Evolutionary conservation across 2,329 filamentous ascomycete genomes (phyloP), one percentile per base, ranked within the genome.

Genomic region (Lasiodiplodia sp.): DNA sequence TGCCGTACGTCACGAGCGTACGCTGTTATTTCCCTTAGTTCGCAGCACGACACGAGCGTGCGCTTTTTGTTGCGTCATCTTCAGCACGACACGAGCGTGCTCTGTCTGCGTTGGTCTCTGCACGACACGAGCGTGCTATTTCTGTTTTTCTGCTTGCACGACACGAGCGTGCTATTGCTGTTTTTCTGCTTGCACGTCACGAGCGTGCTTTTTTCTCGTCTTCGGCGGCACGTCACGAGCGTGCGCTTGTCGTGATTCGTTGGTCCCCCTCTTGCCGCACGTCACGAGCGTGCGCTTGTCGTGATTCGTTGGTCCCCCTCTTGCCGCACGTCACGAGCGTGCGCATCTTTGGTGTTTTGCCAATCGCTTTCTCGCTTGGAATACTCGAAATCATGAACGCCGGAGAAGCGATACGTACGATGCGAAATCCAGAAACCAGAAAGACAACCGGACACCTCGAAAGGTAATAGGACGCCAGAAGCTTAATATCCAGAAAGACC

Each of bases 1-100:
- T 64, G 60, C 60, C 60, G 31, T 64, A 47, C 60, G 47, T 21
- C 25, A 12, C 18, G n/a, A 31, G 12, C 16, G 18, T 34, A 49
- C 40, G 25, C 23, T 7, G 4, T 7, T 25, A 5, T 53, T 49
- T 21, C 44, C 18, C 21, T 23, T 23, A 1, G 16, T 5, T 44
- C 4, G 12, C 12, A 44, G 18, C 44, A 53, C 21, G n/a, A 25
- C 23, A 14, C 16, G 53, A 57, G n/a, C 31, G 25, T 12, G 21
- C 6, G n/a, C 49, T 52, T 14, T 23, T 23, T 23, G 49, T 52
- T 38, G 37, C 28, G 28, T 11, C 10, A 8, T 11, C 2, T 14
- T 11, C 37, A 7, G 37, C 37, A 38, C 37, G 37, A 1, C 37
- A 38, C 37, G 37, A 38, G 37, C 37, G 37, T 38, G 37, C 37